Evolutionary conservation across 1,284 basidiomycete genomes (phyloP), one percentile per base, ranked within the genome.

Genomic region (Fistulina hepatica): DNA sequence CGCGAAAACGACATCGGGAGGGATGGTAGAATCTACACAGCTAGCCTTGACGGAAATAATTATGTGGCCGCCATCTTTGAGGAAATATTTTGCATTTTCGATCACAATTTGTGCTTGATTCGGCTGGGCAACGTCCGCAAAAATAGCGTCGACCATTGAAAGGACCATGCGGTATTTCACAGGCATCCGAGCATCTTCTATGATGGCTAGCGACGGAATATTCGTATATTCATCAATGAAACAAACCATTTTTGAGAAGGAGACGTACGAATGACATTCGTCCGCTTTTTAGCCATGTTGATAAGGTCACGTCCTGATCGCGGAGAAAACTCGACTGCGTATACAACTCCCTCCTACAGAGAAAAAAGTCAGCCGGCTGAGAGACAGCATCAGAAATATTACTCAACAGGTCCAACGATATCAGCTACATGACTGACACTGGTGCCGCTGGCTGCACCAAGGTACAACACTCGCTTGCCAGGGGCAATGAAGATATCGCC

Each of bases 21-120:
- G 77, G 4, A 76, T 77, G 20, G 93, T 97, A 37, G 91, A 97
- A 64, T 99, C 95, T 62, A 99, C 88, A 73, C 94, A 99, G 57
- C 88, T 93, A 34, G 95, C 95, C 71, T 99, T 99, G 78, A 99
- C 97, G 42, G 93, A 97, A 53, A 99, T 93, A 52, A 99, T 78
- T 48, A 80, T 73, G 54, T 95, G 88, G 4, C 95, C 94, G 30
- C 76, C 78, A 60, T 95, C 83, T 65, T 95, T 97, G 48, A 99
- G 73, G 81, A 98, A 99, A 59, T 84, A 82, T 53, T 97, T 83
- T 1, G 94, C 88, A 64, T 98, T 98, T 58, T 83, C 73, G 30
- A 78, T 75, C 44, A 97, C 89, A 54, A 95, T 94, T 67, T 89
- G 86, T 2, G 93, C 93, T 68, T 99, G 94, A 63, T 98, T 93